These are phyloP conservation scores for Plantago major DNA, from an alignment of 257 asterid species.

Conservation along the genomic window DNA sequence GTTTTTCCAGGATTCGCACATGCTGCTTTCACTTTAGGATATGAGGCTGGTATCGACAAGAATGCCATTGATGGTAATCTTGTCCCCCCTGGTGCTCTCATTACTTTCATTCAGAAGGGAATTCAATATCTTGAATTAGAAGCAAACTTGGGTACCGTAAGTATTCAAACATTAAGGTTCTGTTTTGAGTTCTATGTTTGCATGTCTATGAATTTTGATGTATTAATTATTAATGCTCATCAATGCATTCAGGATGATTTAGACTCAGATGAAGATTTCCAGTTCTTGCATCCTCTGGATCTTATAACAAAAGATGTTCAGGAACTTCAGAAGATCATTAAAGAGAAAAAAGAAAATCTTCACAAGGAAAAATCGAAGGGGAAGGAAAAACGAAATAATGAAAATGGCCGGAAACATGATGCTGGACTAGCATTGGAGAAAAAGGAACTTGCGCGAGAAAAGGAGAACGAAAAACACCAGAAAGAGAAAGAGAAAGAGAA, in stretches of 20 bases:
- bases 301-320: constrained; percentile 78
- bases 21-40: constrained; percentile 85
- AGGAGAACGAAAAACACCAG: constrained; percentile 55
- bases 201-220: constrained; percentile 18
- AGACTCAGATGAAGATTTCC: constrained; percentile 78
- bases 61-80: constrained; percentile 73
- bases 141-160: constrained; percentile 71
- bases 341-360: constrained; percentile 64
- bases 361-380: constrained; percentile 57
- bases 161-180: constrained; percentile 21
- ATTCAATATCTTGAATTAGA: constrained; percentile 90
- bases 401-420: constrained; percentile 53
- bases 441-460: constrained; percentile 38
- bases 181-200: constrained; percentile 15
- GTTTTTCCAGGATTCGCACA: constrained; percentile 74
- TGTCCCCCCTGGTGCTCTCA: constrained; percentile 95
- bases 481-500: constrained; percentile 57
- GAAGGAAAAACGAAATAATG: constrained; percentile 59
- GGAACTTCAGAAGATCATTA: constrained; percentile 73
- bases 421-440: constrained; percentile 41
- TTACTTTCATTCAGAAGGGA: constrained; percentile 85
- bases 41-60: constrained; percentile 79
- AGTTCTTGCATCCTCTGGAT: constrained; percentile 79
- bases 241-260: constrained; percentile 66
- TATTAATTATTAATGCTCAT: constrained; percentile 23